These are phyloP conservation scores for Penicillium samsonianum DNA, from an alignment of 495 filamentous ascomycete genomes.

Conservation along the genomic window DNA sequence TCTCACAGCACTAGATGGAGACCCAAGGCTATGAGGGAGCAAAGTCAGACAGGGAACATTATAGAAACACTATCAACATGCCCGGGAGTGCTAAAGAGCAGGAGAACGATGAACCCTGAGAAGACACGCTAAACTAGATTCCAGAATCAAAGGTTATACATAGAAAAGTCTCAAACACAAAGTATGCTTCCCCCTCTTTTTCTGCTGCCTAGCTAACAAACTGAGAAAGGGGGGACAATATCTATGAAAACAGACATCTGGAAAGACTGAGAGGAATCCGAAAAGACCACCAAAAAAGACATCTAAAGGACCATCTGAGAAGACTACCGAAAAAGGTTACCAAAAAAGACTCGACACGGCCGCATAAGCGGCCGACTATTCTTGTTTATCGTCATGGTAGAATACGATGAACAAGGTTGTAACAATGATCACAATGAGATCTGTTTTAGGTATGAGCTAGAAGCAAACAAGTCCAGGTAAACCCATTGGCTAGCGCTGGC, in stretches of 20 bases:
- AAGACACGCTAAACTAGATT: not conserved
- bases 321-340: too few species aligned
- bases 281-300: too few species aligned
- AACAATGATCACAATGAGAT: not conserved
- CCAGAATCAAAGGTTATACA: too few species aligned
- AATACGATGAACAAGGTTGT: not conserved
- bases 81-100: not conserved
- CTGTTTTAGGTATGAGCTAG: not conserved
- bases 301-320: too few species aligned
- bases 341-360: too few species aligned
- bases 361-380: too few species aligned
- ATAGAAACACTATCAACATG: not conserved
- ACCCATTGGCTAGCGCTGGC: conserved; percentile 14
- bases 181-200: too few species aligned
- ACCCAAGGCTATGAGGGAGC: not conserved
- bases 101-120: not conserved
- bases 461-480: conserved; percentile 1
- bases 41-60: not conserved
- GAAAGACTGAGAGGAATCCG: too few species aligned
- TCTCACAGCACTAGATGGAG: not conserved
- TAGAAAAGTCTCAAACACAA: too few species aligned
- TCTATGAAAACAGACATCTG: too few species aligned
- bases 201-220: too few species aligned
- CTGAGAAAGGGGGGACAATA: too few species aligned
- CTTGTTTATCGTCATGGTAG: not conserved